Evolutionary conservation across 2,329 filamentous ascomycete species (phyloP), one percentile per base, ranked within the genome.

Genomic region (Trichoderma brevicompactum): DNA sequence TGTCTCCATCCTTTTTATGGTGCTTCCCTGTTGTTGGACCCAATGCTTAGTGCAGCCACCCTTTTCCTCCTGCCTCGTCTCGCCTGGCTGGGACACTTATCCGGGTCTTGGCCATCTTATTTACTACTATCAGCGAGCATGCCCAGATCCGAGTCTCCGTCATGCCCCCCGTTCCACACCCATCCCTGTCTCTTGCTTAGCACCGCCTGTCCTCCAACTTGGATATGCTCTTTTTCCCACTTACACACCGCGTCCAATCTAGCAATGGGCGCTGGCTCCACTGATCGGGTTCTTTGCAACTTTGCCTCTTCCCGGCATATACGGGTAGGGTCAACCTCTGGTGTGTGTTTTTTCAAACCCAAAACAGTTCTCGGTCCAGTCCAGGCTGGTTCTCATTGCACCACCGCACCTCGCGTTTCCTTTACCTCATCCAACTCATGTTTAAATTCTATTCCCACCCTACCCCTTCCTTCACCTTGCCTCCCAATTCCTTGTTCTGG

Each of bases 21-120:
- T 68, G 68, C 62, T 72, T 66, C 65, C 67, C 63, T 68, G 66
- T 44, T 61, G 63, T 63, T 70, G 67, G 70, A 41, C 67, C 72
- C 66, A 71, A 40, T 54, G 71, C 56, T 65, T 75, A 74, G 73
- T 72, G 73, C 73, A 73, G 72, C 73, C 74, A 73, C 72, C 64
- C 67, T 70, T 46, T 54, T 52, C 23, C 23, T 28, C 49, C 38
- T 65, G 44, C 41, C 61, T 50, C 19, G 50, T 49, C 40, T 61
- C n/a, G 12, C 28, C 34, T 23, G 38, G 41, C 40, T 41, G 71
- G 69, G 67, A 71, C 72, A 71, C 70, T 73, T 68, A 73, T 71
- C 71, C 59, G 69, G 73, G 23, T 28, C 43, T 48, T 55, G n/a
- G 43, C n/a, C 66, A 69, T 66, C 38, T 28, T 40, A 68, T 72